Base-by-base conservation (phyloP, 2,329 filamentous ascomycete species). In the Fusarium albosuccineum region DNA sequence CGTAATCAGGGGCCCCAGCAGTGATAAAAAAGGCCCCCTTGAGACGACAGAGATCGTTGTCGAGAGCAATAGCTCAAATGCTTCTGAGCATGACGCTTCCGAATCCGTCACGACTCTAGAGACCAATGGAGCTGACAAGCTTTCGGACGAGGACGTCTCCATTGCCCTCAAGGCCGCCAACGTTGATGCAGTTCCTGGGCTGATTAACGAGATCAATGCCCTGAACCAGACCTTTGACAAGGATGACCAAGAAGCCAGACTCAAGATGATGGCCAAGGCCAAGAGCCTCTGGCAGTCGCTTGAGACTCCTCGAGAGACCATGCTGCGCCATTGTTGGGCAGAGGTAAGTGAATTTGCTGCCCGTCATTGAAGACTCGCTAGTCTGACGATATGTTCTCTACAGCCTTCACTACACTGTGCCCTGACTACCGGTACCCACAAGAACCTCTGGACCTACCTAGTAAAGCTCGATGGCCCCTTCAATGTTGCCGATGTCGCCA, bases 301-400 rank as follows among this genome's bases (percentile, higher is more conserved):
- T 0, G 82, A 85, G 66, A 83, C 81, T 0, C 83, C 83, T 0
- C 76, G 82, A 7, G 83, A 85, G 71, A 81, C 82, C 0, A 83
- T 84, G 76, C 76, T 84, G 54, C 76, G 80, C 56, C 81, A 84
- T 44, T 76, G 72, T 62, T 85, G 82, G 81, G 81, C 80, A 0
- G 76, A 84, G 76, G 77, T 76, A 67, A 58, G 70, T 41, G 6
- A 9, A 22, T 7, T 5, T 22, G 16, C 30, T 8, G 5, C 16
- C 5, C 3, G 9, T 8, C 3, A 3, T 40, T 4, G 6, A 7
- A 17, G 27, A 6, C 7, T 13, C 22, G 13, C 8, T n/a, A 4
- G 6, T 48, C 42, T 49, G 22, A 46, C 26, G 22, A 33, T 11
- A 4, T 13, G 11, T 17, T 30, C 6, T 22, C 6, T 22, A 22